Base-by-base conservation (phyloP, 1,284 basidiomycete genomes). In the Irpex rosettiformis region DNA sequence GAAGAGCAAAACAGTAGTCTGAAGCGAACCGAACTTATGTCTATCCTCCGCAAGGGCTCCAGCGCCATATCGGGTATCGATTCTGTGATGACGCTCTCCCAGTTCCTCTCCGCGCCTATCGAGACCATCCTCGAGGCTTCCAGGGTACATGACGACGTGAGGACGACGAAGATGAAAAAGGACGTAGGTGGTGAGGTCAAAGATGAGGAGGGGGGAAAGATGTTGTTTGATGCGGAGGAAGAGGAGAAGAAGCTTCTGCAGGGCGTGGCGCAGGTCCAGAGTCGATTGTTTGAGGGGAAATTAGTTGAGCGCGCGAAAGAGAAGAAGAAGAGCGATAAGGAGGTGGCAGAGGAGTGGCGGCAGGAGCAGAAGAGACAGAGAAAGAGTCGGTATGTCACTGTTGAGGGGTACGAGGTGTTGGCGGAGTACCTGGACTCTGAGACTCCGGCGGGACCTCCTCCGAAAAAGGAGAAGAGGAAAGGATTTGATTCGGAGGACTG, bases 211-310 rank as follows among this genome's bases (percentile, higher is more conserved):
- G 59, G 56, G 11, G 57, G 58, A 43, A 67, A 72, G 47, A 67
- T 79, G 28, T 52, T 79, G n/a, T 67, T 67, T 42, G 75, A 78
- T 29, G 79, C 78, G 4, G 81, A 84, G 61, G 82, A 82, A 58
- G 84, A 85, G 62, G 83, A 86, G 66, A 66, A 66, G n/a, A 66
- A 61, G 59, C 65, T 86, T 22, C 68, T 86, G 24, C 77, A 73
- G 22, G 83, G 84, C 3, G 72, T 83, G 13, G 84, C 82, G 4
- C 78, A 79, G 58, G 85, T 86, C 3, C 77, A 80, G 58, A 79
- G 80, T 56, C 73, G 83, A 29, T 65, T 86, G 22, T 86, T 85
- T 58, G 84, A 86, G 61, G 85, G 84, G 3, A 74, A 74, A 63
- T 45, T 82, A 48, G 66, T 85, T 40, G 58, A 72, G 37, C 74